Percentiles rank a stretch among this genome's conserved stretches.
Conservation (phyloP, 2,329 filamentous ascomycete genomes). For the Colletotrichum sp. region DNA sequence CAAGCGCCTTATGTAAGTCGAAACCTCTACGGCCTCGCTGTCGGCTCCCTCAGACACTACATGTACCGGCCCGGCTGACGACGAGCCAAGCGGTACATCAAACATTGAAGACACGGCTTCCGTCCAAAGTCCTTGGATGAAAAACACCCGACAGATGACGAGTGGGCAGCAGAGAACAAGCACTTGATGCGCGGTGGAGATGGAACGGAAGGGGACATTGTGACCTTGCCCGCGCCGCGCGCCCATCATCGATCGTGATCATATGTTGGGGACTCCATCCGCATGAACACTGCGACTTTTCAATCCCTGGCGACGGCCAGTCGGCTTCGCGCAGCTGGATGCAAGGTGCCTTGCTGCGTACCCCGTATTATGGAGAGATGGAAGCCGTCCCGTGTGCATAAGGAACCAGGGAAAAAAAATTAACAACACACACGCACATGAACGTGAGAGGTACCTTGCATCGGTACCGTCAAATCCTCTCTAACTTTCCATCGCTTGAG, state of each 20-base stretch:
- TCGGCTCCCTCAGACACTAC: slow-evolving; percentile 8
- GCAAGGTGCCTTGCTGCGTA: slow-evolving; percentile 8
- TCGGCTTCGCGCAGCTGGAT: slow-evolving; percentile 7
- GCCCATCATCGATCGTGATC: background rate
- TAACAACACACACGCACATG: background rate
- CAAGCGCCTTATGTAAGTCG: slow-evolving; percentile 8
- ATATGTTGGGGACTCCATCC: background rate
- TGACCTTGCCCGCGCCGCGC: background rate
- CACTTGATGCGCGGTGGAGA: slow-evolving; percentile 4
- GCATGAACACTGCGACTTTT: slow-evolving; percentile 16
- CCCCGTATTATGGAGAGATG: slow-evolving; percentile 1
- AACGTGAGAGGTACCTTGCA: background rate
- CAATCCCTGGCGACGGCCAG: background rate
- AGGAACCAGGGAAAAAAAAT: background rate
- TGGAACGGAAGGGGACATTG: background rate
- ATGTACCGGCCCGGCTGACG: background rate
- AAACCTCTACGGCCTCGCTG: slow-evolving; percentile 15
- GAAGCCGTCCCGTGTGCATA: background rate
- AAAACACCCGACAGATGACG: background rate
- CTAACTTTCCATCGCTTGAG: background rate
- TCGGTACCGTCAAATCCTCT: background rate
- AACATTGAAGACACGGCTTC: background rate
- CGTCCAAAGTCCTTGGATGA: slow-evolving; percentile 15
- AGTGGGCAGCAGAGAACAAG: background rate
- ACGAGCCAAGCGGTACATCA: slow-evolving; percentile 13